Evolutionary conservation across 768 basidiomycete species (phyloP), one percentile per base, ranked within the genome.

Genomic region (Rossbeevera mucosa): DNA sequence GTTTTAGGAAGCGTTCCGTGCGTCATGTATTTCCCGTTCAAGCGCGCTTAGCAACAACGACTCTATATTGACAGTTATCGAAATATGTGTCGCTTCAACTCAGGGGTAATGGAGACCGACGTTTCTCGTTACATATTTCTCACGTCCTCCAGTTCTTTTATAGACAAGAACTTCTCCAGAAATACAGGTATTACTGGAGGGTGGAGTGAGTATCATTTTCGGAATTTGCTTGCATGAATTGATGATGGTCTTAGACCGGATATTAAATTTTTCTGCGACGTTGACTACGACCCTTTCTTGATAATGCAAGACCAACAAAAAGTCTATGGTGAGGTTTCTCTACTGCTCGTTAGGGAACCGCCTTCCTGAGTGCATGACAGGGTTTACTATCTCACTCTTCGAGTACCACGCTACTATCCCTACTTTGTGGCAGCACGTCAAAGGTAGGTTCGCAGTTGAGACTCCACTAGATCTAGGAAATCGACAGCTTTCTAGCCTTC

Each of bases 71-170:
- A 43, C 59, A 85, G 82, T 18, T 95, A 96, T 64, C 83, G 94
- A 36, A 93, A 95, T 60, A 95, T 96, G 94, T 96, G 94, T 70
- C 82, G 94, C 11, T 97, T 85, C 71, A 92, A 94, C 71, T 93
- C 90, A 44, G 92, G 91, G 28, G 90, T 91, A 69, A 58, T 43
- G 55, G 1, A 24, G 40, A 30, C 20, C 21, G 25, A 16, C 4
- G 9, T 47, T 14, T 44, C 5, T 20, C 29, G 38, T 25, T 20
- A 20, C 33, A 14, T 31, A 12, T 46, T 16, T 47, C 48, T 61
- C 7, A 53, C 47, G 4, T 40, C 38, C 43, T 28, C 8, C 53
- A 91, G 83, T 90, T 87, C 74, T 94, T 95, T 73, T 94, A 81
- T 73, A 76, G 79, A 40, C 92, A 94, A 56, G 81, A 85, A 52